Percentiles rank a stretch among this genome's conserved stretches.
Conservation (phyloP, 2,329 filamentous ascomycete species). For the Pseudocercospora cruenta region DNA sequence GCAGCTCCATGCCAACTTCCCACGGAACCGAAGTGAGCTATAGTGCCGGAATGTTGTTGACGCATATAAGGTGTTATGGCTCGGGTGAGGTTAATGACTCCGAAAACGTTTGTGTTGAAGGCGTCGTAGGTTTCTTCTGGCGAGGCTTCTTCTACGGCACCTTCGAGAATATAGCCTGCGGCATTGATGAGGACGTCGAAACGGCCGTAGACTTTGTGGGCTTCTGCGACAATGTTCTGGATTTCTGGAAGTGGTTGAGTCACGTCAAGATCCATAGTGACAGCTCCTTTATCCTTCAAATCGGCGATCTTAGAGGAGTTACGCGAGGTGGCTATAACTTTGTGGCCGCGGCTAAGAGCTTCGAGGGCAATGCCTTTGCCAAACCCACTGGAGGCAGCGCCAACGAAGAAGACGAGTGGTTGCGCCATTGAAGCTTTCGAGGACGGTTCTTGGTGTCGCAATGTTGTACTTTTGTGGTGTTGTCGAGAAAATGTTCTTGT, state of each 20-base stretch:
- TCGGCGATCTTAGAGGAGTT: slow-evolving; percentile 34
- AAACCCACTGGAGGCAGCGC: slow-evolving; percentile 52
- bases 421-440: neutral
- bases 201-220: slow-evolving; percentile 38
- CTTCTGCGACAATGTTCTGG: slow-evolving; percentile 41
- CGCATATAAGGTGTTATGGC: slow-evolving; percentile 33
- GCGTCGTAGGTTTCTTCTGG: slow-evolving; percentile 21
- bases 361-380: slow-evolving; percentile 51
- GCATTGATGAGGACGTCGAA: slow-evolving; percentile 49
- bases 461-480: neutral
- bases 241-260: slow-evolving; percentile 44
- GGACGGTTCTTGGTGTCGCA: neutral
- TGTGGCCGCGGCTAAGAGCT: slow-evolving; percentile 48
- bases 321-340: slow-evolving; percentile 51
- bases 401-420: slow-evolving; percentile 38
- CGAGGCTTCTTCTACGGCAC: slow-evolving; percentile 26
- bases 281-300: slow-evolving; percentile 24
- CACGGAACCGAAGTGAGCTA: slow-evolving; percentile 49
- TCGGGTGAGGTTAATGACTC: slow-evolving; percentile 28
- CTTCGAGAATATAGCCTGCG: slow-evolving; percentile 39
- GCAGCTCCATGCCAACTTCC: slow-evolving; percentile 49
- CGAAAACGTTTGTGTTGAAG: slow-evolving; percentile 33
- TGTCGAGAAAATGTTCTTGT: too few relatives aligned
- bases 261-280: slow-evolving; percentile 42
- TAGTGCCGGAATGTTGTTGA: slow-evolving; percentile 19